These are phyloP conservation scores for Diaporthe caulivora DNA, from an alignment of 2,329 filamentous ascomycete species.

Conservation along the genomic window DNA sequence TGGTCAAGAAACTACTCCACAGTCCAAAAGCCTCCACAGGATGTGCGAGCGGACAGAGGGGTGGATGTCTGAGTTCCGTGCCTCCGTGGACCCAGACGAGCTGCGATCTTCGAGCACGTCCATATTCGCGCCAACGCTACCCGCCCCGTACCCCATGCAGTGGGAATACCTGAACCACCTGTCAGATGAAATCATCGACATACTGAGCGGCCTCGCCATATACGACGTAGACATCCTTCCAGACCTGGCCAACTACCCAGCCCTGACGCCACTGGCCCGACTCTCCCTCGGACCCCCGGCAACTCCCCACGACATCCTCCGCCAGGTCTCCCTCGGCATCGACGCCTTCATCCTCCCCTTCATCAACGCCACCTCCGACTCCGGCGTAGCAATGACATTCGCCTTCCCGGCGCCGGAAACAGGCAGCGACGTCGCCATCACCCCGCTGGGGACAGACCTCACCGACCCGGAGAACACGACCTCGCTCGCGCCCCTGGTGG, in stretches of 20 bases:
- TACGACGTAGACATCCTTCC: constrained; percentile 80
- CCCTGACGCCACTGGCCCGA: constrained; percentile 74
- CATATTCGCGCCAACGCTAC: constrained; percentile 77
- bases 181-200: constrained; percentile 68
- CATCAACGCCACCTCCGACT: constrained; percentile 79
- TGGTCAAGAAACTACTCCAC: constrained; percentile 60
- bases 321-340: constrained; percentile 80
- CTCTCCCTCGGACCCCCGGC: constrained; percentile 78
- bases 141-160: constrained; percentile 81
- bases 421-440: constrained; percentile 1
- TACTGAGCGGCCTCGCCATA: constrained; percentile 78
- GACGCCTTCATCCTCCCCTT: constrained; percentile 87
- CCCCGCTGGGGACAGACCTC: constrained; percentile 81
- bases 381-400: constrained; percentile 87
- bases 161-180: constrained; percentile 83
- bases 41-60: constrained; percentile 89
- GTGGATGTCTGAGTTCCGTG: constrained; percentile 80
- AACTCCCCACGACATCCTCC: constrained; percentile 82
- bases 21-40: constrained; percentile 80
- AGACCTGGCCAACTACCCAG: constrained; percentile 68
- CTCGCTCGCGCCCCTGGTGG: constrained; percentile 71
- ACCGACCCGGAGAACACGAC: constrained; percentile 74
- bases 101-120: constrained; percentile 44
- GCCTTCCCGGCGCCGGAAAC: constrained; percentile 68
- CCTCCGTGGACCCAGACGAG: constrained; percentile 51